These are phyloP conservation scores for Diatrype stigma DNA, from an alignment of 2,329 filamentous ascomycete genomes.

Conservation along the genomic window DNA sequence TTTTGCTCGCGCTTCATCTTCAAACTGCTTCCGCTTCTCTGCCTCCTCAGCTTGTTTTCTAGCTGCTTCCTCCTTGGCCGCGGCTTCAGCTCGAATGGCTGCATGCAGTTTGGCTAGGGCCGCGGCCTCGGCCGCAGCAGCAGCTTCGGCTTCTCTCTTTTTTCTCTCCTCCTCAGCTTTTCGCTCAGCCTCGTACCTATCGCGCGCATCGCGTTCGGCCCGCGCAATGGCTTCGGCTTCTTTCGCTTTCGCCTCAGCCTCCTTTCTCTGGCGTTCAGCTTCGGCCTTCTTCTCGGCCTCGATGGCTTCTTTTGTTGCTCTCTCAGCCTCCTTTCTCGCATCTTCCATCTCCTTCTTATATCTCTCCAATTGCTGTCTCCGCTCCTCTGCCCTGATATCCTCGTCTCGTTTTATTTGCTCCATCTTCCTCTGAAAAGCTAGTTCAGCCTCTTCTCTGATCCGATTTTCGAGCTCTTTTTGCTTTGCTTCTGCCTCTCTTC, in stretches of 20 bases:
- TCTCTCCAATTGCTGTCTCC: conserved; percentile 39
- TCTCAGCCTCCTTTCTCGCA: conserved; percentile 43
- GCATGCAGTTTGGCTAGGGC: conserved; percentile 36
- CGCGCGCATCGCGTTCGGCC: conserved; percentile 30
- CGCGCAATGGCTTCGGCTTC: conserved; percentile 31
- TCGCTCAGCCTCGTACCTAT: conserved; percentile 28
- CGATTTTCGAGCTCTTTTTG: conserved; percentile 40
- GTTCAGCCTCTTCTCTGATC: conserved; percentile 43
- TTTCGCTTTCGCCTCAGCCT: conserved; percentile 29
- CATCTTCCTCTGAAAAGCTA: conserved; percentile 36
- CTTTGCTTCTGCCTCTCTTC: conserved; percentile 41
- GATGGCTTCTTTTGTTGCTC: conserved; percentile 35
- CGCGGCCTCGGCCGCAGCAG: conserved; percentile 46
- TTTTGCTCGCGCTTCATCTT: conserved; percentile 35
- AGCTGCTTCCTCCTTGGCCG: conserved; percentile 35
- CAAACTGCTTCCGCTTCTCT: conserved; percentile 42
- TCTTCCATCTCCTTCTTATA: conserved; percentile 42
- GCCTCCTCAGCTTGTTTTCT: conserved; percentile 32
- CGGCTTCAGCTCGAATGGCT: conserved; percentile 40
- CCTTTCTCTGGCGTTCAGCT: conserved; percentile 28
- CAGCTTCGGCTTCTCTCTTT: conserved; percentile 23
- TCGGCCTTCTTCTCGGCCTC: conserved; percentile 35
- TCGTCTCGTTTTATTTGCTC: conserved; percentile 36
- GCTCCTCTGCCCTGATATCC: conserved; percentile 28
- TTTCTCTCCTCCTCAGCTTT: conserved; percentile 25